Percentiles rank a stretch among this genome's conserved stretches.
Evolutionary conservation across 1,284 basidiomycete genomes (phyloP).

Genomic region (Cryptococcus wingfieldii): DNA sequence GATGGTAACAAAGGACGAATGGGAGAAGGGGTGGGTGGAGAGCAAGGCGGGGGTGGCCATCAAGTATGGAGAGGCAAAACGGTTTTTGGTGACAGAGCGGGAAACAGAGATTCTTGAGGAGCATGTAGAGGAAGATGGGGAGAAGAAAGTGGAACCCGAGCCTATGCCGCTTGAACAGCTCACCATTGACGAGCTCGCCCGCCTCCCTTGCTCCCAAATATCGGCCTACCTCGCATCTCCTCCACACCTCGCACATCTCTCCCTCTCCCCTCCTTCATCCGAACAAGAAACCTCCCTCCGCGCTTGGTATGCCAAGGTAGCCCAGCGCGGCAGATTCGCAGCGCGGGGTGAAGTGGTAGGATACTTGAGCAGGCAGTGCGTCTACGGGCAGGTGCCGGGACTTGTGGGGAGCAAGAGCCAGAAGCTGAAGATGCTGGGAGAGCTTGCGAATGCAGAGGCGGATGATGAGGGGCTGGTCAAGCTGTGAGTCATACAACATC

Average conservation of each 20-base stretch:
- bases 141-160: not conserved
- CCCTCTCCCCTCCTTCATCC: slow-evolving; percentile 10
- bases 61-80: slow-evolving; percentile 16
- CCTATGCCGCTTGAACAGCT: not conserved
- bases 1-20: slow-evolving; percentile 2
- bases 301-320: slow-evolving; percentile 16
- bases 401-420: slow-evolving; percentile 2
- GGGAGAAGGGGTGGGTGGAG: slow-evolving; percentile 7
- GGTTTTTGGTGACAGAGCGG: slow-evolving; percentile 2
- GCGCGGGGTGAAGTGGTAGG: slow-evolving; percentile 15
- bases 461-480: slow-evolving; percentile 20
- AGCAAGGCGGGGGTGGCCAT: slow-evolving; percentile 8
- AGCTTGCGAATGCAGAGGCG: slow-evolving; percentile 16
- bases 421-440: slow-evolving; percentile 15
- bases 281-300: not conserved
- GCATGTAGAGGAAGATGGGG: not conserved
- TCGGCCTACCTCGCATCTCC: not conserved
- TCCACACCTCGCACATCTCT: slow-evolving; percentile 9
- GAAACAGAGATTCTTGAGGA: not conserved
- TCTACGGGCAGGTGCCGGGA: no score
- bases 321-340: slow-evolving; percentile 6
- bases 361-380: slow-evolving; percentile 11
- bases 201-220: no score
- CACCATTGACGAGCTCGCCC: not conserved
- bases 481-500: slow-evolving; percentile 13